Evolutionary conservation across 1,284 basidiomycete species (phyloP), one percentile per base, ranked within the genome.

Genomic region (Taiwanofungus camphoratus): DNA sequence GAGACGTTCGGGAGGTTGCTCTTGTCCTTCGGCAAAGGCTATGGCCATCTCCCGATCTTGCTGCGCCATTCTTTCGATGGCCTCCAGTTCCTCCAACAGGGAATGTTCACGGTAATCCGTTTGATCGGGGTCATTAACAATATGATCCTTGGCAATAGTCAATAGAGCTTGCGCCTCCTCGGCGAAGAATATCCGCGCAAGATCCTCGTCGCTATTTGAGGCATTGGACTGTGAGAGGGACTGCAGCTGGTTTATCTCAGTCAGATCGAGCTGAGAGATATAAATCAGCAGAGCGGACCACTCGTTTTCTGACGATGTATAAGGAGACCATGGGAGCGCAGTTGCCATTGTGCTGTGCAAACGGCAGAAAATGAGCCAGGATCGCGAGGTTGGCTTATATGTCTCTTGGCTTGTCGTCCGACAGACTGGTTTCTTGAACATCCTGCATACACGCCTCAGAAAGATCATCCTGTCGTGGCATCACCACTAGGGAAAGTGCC

Each of bases 1-100:
- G 36, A 20, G 16, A 11, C 13, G 1, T 7, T 13, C 8, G 45
- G 51, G 9, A 12, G 55, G 52, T 8, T 49, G 50, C 1, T 51
- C 46, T 21, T 44, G 33, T 2, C 40, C 54, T 36, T 55, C 51
- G 0, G 51, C 42, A 2, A 57, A 35, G 2, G 55, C 55, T 12
- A 57, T 16, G 3, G 55, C 55, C 21, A 55, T 39, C 23, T 49
- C 48, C 12, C 41, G 49, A 39, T 57, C 52, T 32, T 47, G 52
- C 7, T 41, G 41, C 4, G 51, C 54, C 40, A 45, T 51, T 36
- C 51, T 51, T 30, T 57, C 55, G 20, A 42, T 41, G 18, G 34
- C 41, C 4, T 39, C 4, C 5, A 55, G 27, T 36, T 55, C 51
- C 1, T 57, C 48, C 7, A 54, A 5, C 5, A 52, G 32, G 8